These are phyloP conservation scores for Coemansia furcata DNA, from an alignment of 192 early-diverging fungal species.

Conservation along the genomic window DNA sequence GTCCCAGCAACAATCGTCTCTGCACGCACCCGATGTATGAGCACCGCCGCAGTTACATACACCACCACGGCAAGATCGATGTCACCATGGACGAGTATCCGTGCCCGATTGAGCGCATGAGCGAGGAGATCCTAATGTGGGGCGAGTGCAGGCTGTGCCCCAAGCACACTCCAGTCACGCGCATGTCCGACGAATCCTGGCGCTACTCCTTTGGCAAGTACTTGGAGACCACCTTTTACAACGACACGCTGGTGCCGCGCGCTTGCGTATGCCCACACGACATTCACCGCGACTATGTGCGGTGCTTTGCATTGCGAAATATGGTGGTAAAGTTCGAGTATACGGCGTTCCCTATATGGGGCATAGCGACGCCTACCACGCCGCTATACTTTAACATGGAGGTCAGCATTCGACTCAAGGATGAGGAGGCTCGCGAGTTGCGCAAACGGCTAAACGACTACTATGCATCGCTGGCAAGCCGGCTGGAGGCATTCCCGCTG, in stretches of 20 bases:
- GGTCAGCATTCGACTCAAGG: conserved; percentile 65
- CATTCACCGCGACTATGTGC: conserved; percentile 77
- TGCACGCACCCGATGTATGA: conserved; percentile 78
- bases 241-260: conserved; percentile 60
- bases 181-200: conserved; percentile 85
- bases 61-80: conserved; percentile 74
- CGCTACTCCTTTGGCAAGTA: conserved; percentile 98
- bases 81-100: conserved; percentile 67
- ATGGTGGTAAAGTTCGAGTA: conserved; percentile 79
- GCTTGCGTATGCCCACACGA: conserved; percentile 80
- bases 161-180: conserved; percentile 65
- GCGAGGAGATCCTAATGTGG: conserved; percentile 87
- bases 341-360: conserved; percentile 39
- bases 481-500: conserved; percentile 77
- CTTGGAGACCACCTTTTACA: conserved; percentile 89
- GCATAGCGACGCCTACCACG: conserved; percentile 38
- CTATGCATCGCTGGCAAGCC: conserved; percentile 81
- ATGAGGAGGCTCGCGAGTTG: conserved; percentile 70
- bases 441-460: conserved; percentile 71
- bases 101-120: conserved; percentile 63
- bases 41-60: conserved; percentile 86
- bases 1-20: conserved; percentile 56
- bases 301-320: conserved; percentile 77
- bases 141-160: conserved; percentile 76
- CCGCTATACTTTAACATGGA: conserved; percentile 54